Conservation (phyloP, 1,284 basidiomycete genomes). For the Fomitopsis schrenkii region DNA sequence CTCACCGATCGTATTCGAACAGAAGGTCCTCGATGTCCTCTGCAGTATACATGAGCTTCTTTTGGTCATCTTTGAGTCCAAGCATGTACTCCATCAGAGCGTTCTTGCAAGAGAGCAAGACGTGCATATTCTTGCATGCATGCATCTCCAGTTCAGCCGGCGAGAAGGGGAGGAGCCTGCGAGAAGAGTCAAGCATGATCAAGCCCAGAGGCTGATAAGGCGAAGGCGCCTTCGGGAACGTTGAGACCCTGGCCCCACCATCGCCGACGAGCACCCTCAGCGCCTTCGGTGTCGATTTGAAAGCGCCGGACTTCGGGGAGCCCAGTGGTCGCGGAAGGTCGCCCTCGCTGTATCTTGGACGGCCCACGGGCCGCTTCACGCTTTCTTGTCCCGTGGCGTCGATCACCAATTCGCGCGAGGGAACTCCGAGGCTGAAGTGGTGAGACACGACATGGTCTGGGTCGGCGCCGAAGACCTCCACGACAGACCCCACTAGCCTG, state of each 20-base stretch:
- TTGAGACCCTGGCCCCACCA: background rate
- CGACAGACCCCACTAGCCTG: constrained; percentile 38
- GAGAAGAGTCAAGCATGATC: constrained; percentile 44
- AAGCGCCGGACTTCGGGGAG: background rate
- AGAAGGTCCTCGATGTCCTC: constrained; percentile 47
- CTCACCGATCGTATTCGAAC: constrained; percentile 70
- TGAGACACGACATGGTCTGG: constrained; percentile 21
- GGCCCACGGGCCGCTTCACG: constrained; percentile 13
- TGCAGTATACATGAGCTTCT: constrained; percentile 34
- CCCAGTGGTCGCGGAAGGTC: background rate
- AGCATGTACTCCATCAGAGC: constrained; percentile 50
- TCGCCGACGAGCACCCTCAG: constrained; percentile 16
- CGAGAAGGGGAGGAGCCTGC: constrained; percentile 51
- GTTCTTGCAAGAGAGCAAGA: constrained; percentile 53
- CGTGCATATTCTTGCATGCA: constrained; percentile 59
- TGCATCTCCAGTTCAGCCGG: constrained; percentile 66
- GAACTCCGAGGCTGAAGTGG: constrained; percentile 51
- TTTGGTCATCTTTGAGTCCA: constrained; percentile 36
- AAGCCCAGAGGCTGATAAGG: constrained; percentile 30
- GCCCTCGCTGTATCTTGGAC: background rate
- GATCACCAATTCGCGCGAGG: constrained; percentile 35
- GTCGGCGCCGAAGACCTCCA: constrained; percentile 45
- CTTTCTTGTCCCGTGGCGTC: constrained; percentile 18
- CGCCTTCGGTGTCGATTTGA: constrained; percentile 17
- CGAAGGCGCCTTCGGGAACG: constrained; percentile 1